Evolutionary conservation across 208 protist genomes (phyloP).

Genomic region (Novymonas esmeraldas): DNA sequence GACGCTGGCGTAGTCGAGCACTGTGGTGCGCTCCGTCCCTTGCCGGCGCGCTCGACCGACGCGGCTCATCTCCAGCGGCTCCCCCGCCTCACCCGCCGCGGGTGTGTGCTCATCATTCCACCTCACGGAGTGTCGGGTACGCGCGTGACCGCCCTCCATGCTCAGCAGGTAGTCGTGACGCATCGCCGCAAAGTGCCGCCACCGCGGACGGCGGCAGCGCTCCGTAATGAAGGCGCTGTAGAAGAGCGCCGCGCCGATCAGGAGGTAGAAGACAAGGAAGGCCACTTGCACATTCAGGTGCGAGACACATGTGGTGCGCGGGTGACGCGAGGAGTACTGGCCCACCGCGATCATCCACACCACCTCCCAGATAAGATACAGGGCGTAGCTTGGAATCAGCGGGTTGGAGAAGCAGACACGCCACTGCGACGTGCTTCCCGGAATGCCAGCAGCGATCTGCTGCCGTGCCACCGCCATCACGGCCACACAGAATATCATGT

Average conservation of each 20-base stretch:
- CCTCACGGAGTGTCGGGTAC: neutral
- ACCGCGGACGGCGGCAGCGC: slow-evolving; percentile 51
- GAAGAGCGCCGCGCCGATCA: slow-evolving; percentile 40
- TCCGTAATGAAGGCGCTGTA: slow-evolving; percentile 65
- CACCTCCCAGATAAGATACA: slow-evolving; percentile 65
- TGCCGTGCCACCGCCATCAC: slow-evolving; percentile 52
- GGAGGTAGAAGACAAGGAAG: slow-evolving; percentile 49
- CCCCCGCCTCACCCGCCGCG: slow-evolving; percentile 4
- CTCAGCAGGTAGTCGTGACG: slow-evolving; percentile 26
- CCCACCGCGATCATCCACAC: slow-evolving; percentile 54
- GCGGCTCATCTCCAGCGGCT: slow-evolving; percentile 6
- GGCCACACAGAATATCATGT: slow-evolving; percentile 62
- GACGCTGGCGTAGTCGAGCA: slow-evolving; percentile 26
- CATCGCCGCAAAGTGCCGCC: slow-evolving; percentile 44
- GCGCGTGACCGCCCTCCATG: too few species aligned
- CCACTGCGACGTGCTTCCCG: slow-evolving; percentile 19
- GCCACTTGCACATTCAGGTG: slow-evolving; percentile 55
- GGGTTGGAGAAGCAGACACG: slow-evolving; percentile 48
- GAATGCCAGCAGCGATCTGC: slow-evolving; percentile 60
- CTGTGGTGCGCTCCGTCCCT: slow-evolving; percentile 23
- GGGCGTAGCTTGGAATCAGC: slow-evolving; percentile 38
- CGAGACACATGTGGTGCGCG: slow-evolving; percentile 28
- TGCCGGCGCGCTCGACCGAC: neutral
- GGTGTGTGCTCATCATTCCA: slow-evolving; percentile 16
- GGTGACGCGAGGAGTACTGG: neutral